Conservation (phyloP, 768 basidiomycete genomes). For the Boletellus sp. region DNA sequence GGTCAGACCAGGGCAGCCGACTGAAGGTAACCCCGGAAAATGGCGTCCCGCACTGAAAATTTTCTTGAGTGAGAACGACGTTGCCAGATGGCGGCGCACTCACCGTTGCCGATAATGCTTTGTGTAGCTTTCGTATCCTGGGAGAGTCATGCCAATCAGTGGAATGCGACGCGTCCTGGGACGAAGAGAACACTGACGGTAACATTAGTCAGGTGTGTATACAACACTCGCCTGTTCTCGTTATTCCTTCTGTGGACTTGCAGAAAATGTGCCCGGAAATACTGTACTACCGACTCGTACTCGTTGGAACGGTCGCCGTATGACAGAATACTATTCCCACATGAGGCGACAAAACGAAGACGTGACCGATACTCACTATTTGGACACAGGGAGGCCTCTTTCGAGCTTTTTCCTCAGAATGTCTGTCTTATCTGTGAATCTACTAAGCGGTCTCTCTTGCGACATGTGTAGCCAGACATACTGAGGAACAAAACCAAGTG, state of each 20-base stretch:
- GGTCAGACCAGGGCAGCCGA: constrained; percentile 66
- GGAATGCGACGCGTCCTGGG: neutral
- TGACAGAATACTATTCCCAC: constrained; percentile 61
- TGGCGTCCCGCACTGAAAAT: constrained; percentile 61
- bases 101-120: constrained; percentile 78
- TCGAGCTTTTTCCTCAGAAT: constrained; percentile 70
- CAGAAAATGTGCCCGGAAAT: constrained; percentile 85
- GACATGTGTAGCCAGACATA: constrained; percentile 28
- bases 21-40: constrained; percentile 71
- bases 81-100: constrained; percentile 16
- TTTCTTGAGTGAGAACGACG: constrained; percentile 7
- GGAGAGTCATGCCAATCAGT: constrained; percentile 6
- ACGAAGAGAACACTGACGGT: constrained; percentile 45
- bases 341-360: constrained; percentile 8
- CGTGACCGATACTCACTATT: constrained; percentile 55
- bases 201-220: constrained; percentile 78
- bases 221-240: constrained; percentile 74
- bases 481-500: constrained; percentile 57
- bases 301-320: constrained; percentile 79
- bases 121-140: constrained; percentile 84
- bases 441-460: neutral
- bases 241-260: constrained; percentile 77
- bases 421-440: constrained; percentile 66
- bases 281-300: constrained; percentile 76
- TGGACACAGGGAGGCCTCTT: constrained; percentile 64